Base-by-base conservation (phyloP, 2,329 filamentous ascomycete genomes). In the Aspergillus fumigatiaffinis region DNA sequence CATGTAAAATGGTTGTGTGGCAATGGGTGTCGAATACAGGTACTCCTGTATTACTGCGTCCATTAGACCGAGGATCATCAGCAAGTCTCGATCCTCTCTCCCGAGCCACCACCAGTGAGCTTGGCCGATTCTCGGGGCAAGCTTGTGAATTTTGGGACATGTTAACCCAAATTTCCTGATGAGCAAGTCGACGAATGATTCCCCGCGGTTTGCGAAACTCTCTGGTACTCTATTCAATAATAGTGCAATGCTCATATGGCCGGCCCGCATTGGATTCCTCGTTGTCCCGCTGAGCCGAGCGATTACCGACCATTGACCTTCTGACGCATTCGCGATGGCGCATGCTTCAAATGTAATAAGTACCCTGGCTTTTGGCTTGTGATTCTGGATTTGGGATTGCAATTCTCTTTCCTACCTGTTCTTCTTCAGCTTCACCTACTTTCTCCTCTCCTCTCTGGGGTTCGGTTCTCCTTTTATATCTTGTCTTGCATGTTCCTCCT, bases 1-100 rank as follows among this genome's bases (percentile, higher is more conserved):
- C n/a, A 35, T 12, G 23, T 14, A 32, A 44, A 52, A 12, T 17
- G 14, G 51, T 23, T 28, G 10, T 17, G 28, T 53, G 51, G 52
- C 46, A 14, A 35, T 14, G 6, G 21, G 20, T n/a, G 5, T 35
- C 8, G 54, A 38, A 23, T 29, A 52, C 53, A 12, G 20, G 10
- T 3, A 20, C 29, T 35, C 29, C 29, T 35, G 32, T 35, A 17
- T 17, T 35, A 14, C 41, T 28, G n/a, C 35, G 59, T 61, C 71
- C 71, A 67, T 73, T 73, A 70, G 71, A 72, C 71, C 71, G 71
- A 73, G 71, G 71, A 73, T 72, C 70, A 62, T 51, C 61, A 57
- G 35, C 49, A 50, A 63, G 62, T 59, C 63, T 71, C 62, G 69
- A 72, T 73, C 71, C 71, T 72, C 68, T 73, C 65, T 73, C 61